A percentile compares a stretch with the other conserved stretches of the same genome.
Evolutionary conservation across 208 protist species (phyloP).

Genomic region (Leishmania turanica): DNA sequence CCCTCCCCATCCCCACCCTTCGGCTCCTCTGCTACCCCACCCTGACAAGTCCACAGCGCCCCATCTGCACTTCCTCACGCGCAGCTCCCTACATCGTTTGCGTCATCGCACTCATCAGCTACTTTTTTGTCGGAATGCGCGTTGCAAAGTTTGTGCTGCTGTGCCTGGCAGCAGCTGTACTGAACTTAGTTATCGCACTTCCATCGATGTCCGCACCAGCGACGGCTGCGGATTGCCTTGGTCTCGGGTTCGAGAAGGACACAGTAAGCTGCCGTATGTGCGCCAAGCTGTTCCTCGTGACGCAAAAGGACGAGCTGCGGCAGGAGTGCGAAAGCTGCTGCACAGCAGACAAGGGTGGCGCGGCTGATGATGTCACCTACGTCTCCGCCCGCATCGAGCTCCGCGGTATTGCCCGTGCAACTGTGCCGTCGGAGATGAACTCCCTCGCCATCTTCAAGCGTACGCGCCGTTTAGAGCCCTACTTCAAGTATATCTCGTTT

Average conservation of each 20-base stretch:
- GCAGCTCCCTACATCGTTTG: background rate
- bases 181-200: background rate
- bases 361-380: background rate
- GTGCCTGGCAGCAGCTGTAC: background rate
- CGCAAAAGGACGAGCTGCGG: constrained; percentile 35
- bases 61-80: background rate
- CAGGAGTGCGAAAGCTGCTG: constrained; percentile 67
- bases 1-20: background rate
- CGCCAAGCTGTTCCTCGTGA: constrained; percentile 41
- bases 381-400: constrained; percentile 16
- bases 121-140: background rate
- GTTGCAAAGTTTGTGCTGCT: background rate
- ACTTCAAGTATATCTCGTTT: constrained; percentile 24
- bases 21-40: background rate
- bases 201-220: background rate
- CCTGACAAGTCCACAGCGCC: background rate
- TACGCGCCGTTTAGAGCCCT: constrained; percentile 14
- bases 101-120: background rate
- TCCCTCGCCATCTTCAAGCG: constrained; percentile 9
- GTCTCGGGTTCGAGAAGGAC: constrained; percentile 43
- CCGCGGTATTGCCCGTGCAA: background rate
- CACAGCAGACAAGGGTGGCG: constrained; percentile 1
- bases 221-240: constrained; percentile 37
- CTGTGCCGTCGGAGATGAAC: background rate
- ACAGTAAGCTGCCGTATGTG: constrained; percentile 44